These are phyloP conservation scores for Penicillium mononematosum DNA, from an alignment of 495 filamentous ascomycete species.

Conservation along the genomic window DNA sequence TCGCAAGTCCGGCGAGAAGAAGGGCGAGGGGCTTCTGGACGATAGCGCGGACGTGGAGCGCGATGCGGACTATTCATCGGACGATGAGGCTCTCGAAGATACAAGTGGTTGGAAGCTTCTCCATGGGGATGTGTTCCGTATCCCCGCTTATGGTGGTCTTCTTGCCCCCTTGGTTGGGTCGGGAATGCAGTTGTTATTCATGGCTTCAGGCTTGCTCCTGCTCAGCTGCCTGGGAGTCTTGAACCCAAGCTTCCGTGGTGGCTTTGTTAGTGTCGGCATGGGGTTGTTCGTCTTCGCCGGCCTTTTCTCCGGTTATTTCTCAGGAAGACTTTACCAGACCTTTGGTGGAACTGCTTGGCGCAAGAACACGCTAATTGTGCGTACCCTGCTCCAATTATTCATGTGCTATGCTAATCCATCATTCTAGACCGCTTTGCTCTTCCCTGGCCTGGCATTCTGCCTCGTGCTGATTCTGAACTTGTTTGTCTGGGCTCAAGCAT, in stretches of 20 bases:
- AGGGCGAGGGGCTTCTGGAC: slow-evolving; percentile 60
- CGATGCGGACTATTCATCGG: slow-evolving; percentile 63
- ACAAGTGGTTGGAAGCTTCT: slow-evolving; percentile 90
- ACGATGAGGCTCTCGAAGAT: slow-evolving; percentile 80
- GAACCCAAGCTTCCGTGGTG: slow-evolving; percentile 89
- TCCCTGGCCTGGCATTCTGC: slow-evolving; percentile 79
- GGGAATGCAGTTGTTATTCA: slow-evolving; percentile 86
- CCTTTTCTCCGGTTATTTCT: slow-evolving; percentile 91
- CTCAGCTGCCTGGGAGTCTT: slow-evolving; percentile 79
- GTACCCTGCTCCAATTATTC: slow-evolving; percentile 9
- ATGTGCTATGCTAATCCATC: slow-evolving; percentile 21
- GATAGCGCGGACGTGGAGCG: slow-evolving; percentile 59
- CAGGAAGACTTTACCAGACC: slow-evolving; percentile 78
- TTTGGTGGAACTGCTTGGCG: slow-evolving; percentile 80
- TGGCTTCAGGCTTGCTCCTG: slow-evolving; percentile 74
- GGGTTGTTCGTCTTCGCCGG: slow-evolving; percentile 88
- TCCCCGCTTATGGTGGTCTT: slow-evolving; percentile 69
- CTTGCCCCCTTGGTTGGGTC: slow-evolving; percentile 86
- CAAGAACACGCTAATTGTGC: slow-evolving; percentile 72
- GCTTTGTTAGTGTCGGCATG: slow-evolving; percentile 84
- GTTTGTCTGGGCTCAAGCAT: slow-evolving; percentile 92
- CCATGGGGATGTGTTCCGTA: slow-evolving; percentile 92
- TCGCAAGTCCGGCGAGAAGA: slow-evolving; percentile 54
- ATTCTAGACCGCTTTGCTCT: slow-evolving; percentile 67
- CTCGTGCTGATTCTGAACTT: slow-evolving; percentile 84